phyloP scores from a whole-genome alignment of 2,329 filamentous ascomycete species.

The Emydomyces testavorans region DNA sequence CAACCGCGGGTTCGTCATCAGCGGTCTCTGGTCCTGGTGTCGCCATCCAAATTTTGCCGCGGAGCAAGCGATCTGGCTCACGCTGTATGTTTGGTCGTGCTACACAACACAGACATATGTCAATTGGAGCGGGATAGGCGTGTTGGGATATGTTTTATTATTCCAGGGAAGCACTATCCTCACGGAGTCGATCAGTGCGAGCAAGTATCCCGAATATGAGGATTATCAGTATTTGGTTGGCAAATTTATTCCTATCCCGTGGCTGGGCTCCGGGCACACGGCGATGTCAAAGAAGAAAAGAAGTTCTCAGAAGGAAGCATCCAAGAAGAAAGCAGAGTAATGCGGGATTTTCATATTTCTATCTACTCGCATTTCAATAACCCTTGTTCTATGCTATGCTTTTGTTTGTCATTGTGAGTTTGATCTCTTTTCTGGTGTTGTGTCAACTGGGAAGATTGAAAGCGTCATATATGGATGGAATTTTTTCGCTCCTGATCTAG shows the following conservation, averaged over 20 bases:
- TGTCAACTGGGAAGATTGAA: too few relatives aligned
- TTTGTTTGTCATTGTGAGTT: too few relatives aligned
- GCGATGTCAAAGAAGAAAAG: conserved; percentile 20
- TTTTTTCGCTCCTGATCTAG: too few relatives aligned
- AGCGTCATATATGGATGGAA: too few relatives aligned
- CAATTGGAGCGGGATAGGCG: conserved; percentile 68
- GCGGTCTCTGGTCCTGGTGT: conserved; percentile 75
- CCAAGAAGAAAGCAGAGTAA: conserved; percentile 8
- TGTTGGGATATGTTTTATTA: conserved; percentile 58
- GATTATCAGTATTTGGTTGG: conserved; percentile 74
- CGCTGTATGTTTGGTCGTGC: conserved; percentile 79
- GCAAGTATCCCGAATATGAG: conserved; percentile 80
- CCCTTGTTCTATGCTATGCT: too few relatives aligned
- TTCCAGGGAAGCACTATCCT: conserved; percentile 86
- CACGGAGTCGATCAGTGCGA: conserved; percentile 66
- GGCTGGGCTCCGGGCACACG: conserved; percentile 17
- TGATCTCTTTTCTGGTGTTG: too few relatives aligned
- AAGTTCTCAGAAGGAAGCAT: conserved; percentile 15
- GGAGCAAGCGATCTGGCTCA: conserved; percentile 82
- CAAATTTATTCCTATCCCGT: conserved; percentile 56
- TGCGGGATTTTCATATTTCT: neutral
- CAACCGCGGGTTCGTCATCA: conserved; percentile 77
- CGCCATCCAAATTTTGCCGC: conserved; percentile 91
- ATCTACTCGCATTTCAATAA: too few relatives aligned
- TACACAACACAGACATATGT: conserved; percentile 57